phyloP scores from a whole-genome alignment of 1,284 basidiomycete species.

The Ustilago vetiveriae region DNA sequence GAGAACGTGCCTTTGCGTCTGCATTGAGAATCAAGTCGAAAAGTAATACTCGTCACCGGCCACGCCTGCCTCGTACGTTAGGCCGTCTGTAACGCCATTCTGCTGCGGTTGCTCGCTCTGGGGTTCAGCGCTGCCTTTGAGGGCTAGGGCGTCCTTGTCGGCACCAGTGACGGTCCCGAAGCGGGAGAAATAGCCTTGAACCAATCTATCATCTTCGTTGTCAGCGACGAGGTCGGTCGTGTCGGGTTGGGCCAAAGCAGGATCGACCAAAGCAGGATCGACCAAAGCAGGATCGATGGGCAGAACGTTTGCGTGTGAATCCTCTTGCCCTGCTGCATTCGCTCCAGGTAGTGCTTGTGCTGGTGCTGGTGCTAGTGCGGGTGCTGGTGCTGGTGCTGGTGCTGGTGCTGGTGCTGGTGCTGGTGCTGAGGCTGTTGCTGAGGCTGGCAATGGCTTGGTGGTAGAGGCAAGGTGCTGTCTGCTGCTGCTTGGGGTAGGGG shows the following conservation, averaged over 20 bases:
- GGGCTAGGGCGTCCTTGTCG: not conserved
- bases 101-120: not conserved
- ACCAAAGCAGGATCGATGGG: too few species aligned
- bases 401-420: not conserved
- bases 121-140: not conserved
- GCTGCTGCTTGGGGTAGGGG: slow-evolving; percentile 3
- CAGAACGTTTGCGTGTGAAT: too few species aligned
- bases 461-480: not conserved
- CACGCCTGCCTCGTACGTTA: slow-evolving; percentile 1
- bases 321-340: too few species aligned
- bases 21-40: slow-evolving; percentile 9
- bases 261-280: too few species aligned
- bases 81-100: not conserved
- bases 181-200: slow-evolving; percentile 20
- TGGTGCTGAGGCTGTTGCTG: not conserved
- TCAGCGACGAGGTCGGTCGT: not conserved
- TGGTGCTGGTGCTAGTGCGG: not conserved
- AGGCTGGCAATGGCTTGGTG: not conserved
- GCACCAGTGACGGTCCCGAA: slow-evolving; percentile 31
- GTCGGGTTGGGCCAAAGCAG: not conserved
- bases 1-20: too few species aligned
- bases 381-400: not conserved
- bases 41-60: slow-evolving; percentile 36
- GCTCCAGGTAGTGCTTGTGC: too few species aligned
- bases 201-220: slow-evolving; percentile 1